Evolutionary conservation across 1,284 basidiomycete genomes (phyloP).

Genomic region (Stereum hirsutum): DNA sequence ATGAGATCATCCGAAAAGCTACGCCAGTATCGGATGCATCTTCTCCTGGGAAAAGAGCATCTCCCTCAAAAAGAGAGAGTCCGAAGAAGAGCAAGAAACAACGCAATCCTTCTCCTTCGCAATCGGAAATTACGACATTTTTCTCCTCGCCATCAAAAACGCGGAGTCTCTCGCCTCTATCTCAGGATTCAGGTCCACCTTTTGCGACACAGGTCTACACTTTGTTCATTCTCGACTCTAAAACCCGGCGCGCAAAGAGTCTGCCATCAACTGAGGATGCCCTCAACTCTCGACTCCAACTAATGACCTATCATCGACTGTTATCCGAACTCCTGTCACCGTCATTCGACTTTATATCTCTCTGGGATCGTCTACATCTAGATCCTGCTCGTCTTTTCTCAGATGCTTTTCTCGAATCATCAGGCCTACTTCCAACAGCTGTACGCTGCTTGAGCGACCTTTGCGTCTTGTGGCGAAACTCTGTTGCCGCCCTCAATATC

Average conservation of each 20-base stretch:
- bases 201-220: slow-evolving; percentile 16
- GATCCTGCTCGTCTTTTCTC: slow-evolving; percentile 8
- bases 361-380: slow-evolving; percentile 41
- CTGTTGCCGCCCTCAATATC: slow-evolving; percentile 24
- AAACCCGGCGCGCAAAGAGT: slow-evolving; percentile 49
- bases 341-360: slow-evolving; percentile 37
- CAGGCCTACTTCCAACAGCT: slow-evolving; percentile 4
- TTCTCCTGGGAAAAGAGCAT: slow-evolving; percentile 10
- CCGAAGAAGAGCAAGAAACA: slow-evolving; percentile 17
- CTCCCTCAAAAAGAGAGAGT: slow-evolving; percentile 14
- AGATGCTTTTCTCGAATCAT: slow-evolving; percentile 9
- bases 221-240: slow-evolving; percentile 65
- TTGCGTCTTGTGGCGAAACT: slow-evolving; percentile 20
- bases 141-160: slow-evolving; percentile 4
- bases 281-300: slow-evolving; percentile 60
- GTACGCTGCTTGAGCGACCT: slow-evolving; percentile 22
- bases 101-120: slow-evolving; percentile 9
- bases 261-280: slow-evolving; percentile 60
- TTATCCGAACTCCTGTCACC: slow-evolving; percentile 42
- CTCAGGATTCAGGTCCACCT: slow-evolving; percentile 1
- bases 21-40: not conserved
- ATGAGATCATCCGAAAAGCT: slow-evolving; percentile 35
- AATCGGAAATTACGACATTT: slow-evolving; percentile 17
- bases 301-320: slow-evolving; percentile 80
- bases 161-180: not conserved